Conservation (phyloP, 2,329 filamentous ascomycete genomes). For the Cladobotryum protrusum region DNA sequence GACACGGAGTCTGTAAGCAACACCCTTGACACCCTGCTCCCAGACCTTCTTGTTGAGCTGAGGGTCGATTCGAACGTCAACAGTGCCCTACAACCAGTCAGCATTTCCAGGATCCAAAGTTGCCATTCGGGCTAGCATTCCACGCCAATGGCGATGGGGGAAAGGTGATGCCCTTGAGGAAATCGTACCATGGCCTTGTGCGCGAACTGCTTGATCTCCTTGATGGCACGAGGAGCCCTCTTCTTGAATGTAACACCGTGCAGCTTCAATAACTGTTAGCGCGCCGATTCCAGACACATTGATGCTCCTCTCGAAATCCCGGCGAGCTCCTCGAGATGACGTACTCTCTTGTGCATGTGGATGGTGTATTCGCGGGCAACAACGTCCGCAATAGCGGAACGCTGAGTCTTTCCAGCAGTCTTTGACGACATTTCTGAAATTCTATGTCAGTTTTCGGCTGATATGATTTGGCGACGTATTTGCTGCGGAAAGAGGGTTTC, state of each 20-base stretch:
- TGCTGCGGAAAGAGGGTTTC: too few species aligned
- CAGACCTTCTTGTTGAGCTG: constrained; percentile 99
- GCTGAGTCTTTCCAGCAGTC: constrained; percentile 44
- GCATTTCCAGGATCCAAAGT: constrained; percentile 7
- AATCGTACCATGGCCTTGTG: constrained; percentile 86
- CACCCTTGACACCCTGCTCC: constrained; percentile 98
- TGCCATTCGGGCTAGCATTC: neutral
- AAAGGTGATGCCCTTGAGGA: constrained; percentile 1
- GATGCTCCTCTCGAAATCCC: neutral
- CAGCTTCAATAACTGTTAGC: constrained; percentile 51
- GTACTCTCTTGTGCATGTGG: constrained; percentile 91
- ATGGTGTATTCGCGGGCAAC: constrained; percentile 99
- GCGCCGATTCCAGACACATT: neutral
- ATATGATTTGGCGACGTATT: too few species aligned
- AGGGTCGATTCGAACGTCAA: constrained; percentile 95
- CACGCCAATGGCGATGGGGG: neutral
- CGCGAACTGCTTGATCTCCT: constrained; percentile 98
- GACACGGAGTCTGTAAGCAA: constrained; percentile 93
- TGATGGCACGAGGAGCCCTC: constrained; percentile 95
- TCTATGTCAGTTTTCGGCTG: constrained; percentile 20
- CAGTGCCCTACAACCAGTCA: constrained; percentile 65
- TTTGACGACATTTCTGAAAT: constrained; percentile 38
- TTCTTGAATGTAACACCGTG: constrained; percentile 99
- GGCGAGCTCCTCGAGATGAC: constrained; percentile 18
- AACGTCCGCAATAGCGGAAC: constrained; percentile 97